Evolutionary conservation across 2,329 filamentous ascomycete genomes (phyloP), one percentile per base, ranked within the genome.

Genomic region (Aspergillus piperis): DNA sequence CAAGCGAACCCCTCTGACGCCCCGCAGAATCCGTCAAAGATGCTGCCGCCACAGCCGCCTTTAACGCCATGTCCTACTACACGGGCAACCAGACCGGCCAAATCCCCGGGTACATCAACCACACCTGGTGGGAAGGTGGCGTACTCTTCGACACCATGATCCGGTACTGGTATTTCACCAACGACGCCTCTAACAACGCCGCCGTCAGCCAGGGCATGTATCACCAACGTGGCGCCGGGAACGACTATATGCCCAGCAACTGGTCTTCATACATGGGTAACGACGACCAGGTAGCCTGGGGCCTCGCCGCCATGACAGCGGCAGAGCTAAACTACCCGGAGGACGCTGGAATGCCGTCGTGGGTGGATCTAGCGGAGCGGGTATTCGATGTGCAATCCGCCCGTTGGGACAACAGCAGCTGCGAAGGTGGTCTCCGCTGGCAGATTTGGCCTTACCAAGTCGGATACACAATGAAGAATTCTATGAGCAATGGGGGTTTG

Each of bases 111-210:
- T 76, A 79, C 55, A 64, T 84, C 64, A 72, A 78, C 39, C 61
- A 65, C 6, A 81, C 80, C 17, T 85, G 82, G 83, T 91, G 86
- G 89, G 88, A 89, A 77, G 87, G 81, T 6, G 89, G 89, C 53
- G 88, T 88, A 57, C 84, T 92, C 77, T 84, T 83, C 68, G 80
- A 78, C 11, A 79, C 88, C 2, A 78, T 94, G 64, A 80, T 94
- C 58, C 89, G 94, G 68, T 94, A 94, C 74, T 94, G 90, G 89
- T 89, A 88, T 71, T 90, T 90, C 71, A 92, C 90, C 0, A 87
- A 86, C 13, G 89, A 93, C 71, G 77, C 82, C 5, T 81, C 82
- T 44, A 92, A 90, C 78, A 92, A 92, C 71, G 78, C 87, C n/a
- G 77, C 90, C 44, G 84, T 86, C 8, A 82, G 81, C 25, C 81